A percentile compares a stretch with the other conserved stretches of the same genome.
phyloP scores from a whole-genome alignment of 2,329 filamentous ascomycete species.

The Colletotrichum coccodes region DNA sequence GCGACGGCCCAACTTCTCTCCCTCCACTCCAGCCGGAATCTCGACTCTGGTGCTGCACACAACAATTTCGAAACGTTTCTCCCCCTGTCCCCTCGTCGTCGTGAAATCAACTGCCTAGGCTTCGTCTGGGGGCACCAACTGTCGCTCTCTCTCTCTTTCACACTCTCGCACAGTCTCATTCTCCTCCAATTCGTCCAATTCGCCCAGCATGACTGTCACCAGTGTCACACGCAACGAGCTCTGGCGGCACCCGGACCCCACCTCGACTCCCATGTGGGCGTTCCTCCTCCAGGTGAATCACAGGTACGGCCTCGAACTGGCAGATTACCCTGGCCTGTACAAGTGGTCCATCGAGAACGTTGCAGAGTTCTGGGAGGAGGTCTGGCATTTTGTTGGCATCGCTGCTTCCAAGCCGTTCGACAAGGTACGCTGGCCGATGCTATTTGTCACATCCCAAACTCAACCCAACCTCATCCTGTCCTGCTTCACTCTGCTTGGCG shows the following conservation, averaged over 20 bases:
- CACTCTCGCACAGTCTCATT: slow-evolving; percentile 2
- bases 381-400: slow-evolving; percentile 86
- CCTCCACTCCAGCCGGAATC: slow-evolving; percentile 21
- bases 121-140: slow-evolving; percentile 4
- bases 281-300: slow-evolving; percentile 78
- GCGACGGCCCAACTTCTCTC: slow-evolving; percentile 32
- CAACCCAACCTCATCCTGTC: slow-evolving; percentile 8
- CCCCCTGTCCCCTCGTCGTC: background rate
- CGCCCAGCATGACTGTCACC: slow-evolving; percentile 31
- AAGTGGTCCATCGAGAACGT: slow-evolving; percentile 85
- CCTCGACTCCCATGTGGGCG: slow-evolving; percentile 75
- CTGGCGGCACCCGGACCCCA: slow-evolving; percentile 77
- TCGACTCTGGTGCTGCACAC: background rate
- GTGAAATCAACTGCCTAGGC: background rate
- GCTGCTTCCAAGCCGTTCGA: slow-evolving; percentile 72
- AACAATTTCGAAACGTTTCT: background rate
- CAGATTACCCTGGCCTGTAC: slow-evolving; percentile 80
- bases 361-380: slow-evolving; percentile 82
- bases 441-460: slow-evolving; percentile 13
- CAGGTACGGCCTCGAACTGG: slow-evolving; percentile 71
- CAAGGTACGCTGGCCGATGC: slow-evolving; percentile 53
- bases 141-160: background rate
- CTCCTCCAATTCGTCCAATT: background rate
- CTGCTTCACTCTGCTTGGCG: slow-evolving; percentile 15
- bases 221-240: slow-evolving; percentile 57